Conservation (phyloP, 164 flowering plant genomes). For the Berberis thunbergii region DNA sequence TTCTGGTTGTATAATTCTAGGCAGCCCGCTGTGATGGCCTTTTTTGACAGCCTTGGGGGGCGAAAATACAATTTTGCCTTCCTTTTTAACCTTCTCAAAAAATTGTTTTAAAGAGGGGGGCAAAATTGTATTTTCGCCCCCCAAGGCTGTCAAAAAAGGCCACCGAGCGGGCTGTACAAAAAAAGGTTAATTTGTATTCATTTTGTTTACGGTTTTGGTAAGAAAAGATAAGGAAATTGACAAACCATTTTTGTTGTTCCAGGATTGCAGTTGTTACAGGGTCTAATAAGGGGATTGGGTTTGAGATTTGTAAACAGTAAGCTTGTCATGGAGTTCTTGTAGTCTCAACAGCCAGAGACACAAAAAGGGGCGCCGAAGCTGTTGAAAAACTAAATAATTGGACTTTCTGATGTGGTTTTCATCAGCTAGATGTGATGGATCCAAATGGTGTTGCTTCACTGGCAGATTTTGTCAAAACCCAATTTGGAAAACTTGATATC, state of each 20-base stretch:
- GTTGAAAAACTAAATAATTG: conserved; percentile 19
- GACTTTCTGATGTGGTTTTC: conserved; percentile 20
- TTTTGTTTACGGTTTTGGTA: no score
- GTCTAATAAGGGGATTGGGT: conserved; percentile 57
- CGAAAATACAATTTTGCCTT: no score
- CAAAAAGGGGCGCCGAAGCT: conserved; percentile 47
- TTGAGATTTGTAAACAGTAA: conserved; percentile 41
- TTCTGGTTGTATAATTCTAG: no score
- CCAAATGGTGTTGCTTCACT: conserved; percentile 21
- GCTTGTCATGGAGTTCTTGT: conserved; percentile 41
- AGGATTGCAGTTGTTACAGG: conserved; percentile 64
- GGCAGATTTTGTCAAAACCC: conserved; percentile 20
- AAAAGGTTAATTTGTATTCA: background rate
- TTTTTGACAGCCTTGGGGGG: no score
- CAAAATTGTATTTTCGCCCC: no score
- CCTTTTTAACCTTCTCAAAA: no score
- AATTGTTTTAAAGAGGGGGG: no score
- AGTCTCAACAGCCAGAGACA: conserved; percentile 35
- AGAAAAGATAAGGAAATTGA: no score
- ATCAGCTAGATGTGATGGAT: conserved; percentile 31
- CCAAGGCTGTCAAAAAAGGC: no score
- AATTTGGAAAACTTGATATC: conserved; percentile 37
- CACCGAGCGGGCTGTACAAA: no score
- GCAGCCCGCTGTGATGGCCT: no score
- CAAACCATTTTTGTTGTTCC: background rate